Percentiles rank a stretch among this genome's conserved stretches.
phyloP scores from a whole-genome alignment of 1,284 basidiomycete species.

The Golubevia pallescens region DNA sequence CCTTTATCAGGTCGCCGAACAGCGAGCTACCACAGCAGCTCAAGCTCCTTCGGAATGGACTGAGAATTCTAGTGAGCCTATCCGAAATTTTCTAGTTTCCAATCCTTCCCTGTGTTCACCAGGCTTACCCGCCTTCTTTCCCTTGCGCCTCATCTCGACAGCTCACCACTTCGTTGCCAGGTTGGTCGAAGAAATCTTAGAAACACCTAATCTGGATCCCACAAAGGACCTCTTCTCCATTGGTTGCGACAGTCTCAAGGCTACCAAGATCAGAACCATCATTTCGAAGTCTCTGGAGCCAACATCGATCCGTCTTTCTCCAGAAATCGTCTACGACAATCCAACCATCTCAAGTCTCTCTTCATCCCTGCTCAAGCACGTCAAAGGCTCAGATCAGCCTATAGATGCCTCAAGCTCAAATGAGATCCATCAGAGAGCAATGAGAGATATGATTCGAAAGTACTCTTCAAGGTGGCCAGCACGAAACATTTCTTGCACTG shows the following conservation, averaged over 20 bases:
- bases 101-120: too few relatives aligned
- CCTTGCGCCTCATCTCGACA: too few relatives aligned
- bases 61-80: too few relatives aligned
- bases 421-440: not conserved
- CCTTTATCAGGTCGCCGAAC: too few relatives aligned
- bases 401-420: not conserved
- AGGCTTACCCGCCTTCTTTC: too few relatives aligned
- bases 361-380: not conserved
- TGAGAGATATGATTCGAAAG: not conserved
- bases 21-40: too few relatives aligned
- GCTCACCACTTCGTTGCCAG: not conserved
- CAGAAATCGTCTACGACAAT: slow-evolving; percentile 1
- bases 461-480: not conserved
- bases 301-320: not conserved
- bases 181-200: slow-evolving; percentile 1
- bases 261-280: not conserved
- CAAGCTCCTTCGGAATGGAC: too few relatives aligned
- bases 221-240: slow-evolving; percentile 1
- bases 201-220: not conserved
- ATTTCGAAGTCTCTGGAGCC: not conserved
- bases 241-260: slow-evolving; percentile 1
- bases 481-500: not conserved
- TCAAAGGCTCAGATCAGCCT: not conserved
- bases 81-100: too few relatives aligned
- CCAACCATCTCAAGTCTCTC: slow-evolving; percentile 1